Evolutionary conservation across 805 yeast species (phyloP).

Genomic region (Candida morakotiae): DNA sequence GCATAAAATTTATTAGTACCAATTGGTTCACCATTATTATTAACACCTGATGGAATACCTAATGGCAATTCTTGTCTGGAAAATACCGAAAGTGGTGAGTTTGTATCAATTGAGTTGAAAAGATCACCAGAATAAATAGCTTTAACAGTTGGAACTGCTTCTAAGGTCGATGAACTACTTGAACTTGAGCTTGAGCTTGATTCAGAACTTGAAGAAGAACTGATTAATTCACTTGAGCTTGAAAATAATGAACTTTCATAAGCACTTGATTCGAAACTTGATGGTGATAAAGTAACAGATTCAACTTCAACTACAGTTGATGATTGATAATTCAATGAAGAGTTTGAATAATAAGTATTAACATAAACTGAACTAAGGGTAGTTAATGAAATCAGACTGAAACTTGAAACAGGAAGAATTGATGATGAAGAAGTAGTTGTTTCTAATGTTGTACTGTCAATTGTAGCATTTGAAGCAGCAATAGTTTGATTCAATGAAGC

Average conservation of each 20-base stretch:
- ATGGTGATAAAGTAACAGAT: background rate
- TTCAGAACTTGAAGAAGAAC: background rate
- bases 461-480: slow-evolving; percentile 3
- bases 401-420: background rate
- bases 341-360: background rate
- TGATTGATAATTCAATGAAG: background rate
- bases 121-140: slow-evolving; percentile 33
- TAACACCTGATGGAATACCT: slow-evolving; percentile 44
- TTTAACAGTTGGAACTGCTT: slow-evolving; percentile 4
- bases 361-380: slow-evolving; percentile 5
- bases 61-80: slow-evolving; percentile 42
- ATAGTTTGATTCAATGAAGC: slow-evolving; percentile 1
- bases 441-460: background rate
- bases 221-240: slow-evolving; percentile 5
- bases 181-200: slow-evolving; percentile 8
- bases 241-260: background rate
- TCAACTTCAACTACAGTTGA: background rate
- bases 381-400: background rate
- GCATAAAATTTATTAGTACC: slow-evolving; percentile 77
- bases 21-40: slow-evolving; percentile 38
- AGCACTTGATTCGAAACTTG: slow-evolving; percentile 1
- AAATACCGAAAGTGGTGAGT: slow-evolving; percentile 36
- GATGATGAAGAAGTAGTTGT: slow-evolving; percentile 4
- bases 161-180: background rate
- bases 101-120: slow-evolving; percentile 43